These are phyloP conservation scores for Boletus pseudopeckii DNA, from an alignment of 768 basidiomycete genomes.

Conservation along the genomic window DNA sequence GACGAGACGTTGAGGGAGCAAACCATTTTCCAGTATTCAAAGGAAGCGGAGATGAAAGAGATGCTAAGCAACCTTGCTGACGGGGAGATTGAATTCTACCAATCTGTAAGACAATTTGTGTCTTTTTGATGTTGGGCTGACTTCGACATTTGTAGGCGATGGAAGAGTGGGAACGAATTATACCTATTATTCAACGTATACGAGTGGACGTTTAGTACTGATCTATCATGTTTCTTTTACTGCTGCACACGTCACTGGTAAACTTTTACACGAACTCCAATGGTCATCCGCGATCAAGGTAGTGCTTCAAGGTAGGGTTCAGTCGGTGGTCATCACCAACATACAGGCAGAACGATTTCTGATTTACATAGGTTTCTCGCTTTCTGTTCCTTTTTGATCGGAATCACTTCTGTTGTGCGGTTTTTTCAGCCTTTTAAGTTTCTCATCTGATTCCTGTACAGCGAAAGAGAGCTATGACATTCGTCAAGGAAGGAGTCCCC, in stretches of 20 bases:
- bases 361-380: conserved; percentile 4
- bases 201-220: conserved; percentile 76
- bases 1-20: conserved; percentile 94
- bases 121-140: conserved; percentile 1
- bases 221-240: conserved; percentile 18
- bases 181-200: conserved; percentile 90
- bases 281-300: conserved; percentile 4
- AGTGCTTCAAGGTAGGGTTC: background rate
- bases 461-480: conserved; percentile 60
- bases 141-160: conserved; percentile 55
- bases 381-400: conserved; percentile 11
- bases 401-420: background rate
- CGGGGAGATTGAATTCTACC: conserved; percentile 94
- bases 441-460: conserved; percentile 77
- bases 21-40: conserved; percentile 81
- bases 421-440: conserved; percentile 37
- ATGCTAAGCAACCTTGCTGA: conserved; percentile 86
- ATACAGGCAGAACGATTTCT: background rate
- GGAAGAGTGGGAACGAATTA: conserved; percentile 97
- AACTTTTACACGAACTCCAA: conserved; percentile 7
- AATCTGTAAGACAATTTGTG: conserved; percentile 52
- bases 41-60: conserved; percentile 97
- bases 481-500: conserved; percentile 1
- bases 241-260: conserved; percentile 12
- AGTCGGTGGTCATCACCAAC: background rate